Conservation (phyloP, 2,329 filamentous ascomycete species). For the Fusarium multiceps region DNA sequence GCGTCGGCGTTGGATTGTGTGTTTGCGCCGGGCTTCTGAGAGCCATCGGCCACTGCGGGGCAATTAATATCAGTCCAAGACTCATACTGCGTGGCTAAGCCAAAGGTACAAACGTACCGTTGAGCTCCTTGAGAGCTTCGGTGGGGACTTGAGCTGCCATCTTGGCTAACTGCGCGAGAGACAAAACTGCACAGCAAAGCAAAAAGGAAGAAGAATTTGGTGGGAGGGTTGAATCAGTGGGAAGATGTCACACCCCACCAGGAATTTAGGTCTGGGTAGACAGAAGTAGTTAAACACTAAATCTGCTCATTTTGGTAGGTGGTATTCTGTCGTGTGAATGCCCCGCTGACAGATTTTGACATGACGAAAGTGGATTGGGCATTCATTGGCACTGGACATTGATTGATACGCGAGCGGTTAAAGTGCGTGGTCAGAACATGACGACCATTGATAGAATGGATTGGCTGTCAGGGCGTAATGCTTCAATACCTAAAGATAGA, state of each 20-base stretch:
- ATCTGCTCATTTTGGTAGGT: accelerated
- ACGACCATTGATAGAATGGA: not conserved
- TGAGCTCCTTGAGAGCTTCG: constrained; percentile 59
- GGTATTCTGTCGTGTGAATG: constrained; percentile 10
- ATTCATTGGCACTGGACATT: constrained; percentile 8
- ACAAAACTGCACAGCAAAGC: constrained; percentile 19
- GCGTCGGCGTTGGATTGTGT: constrained; percentile 53
- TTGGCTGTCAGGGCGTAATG: not conserved
- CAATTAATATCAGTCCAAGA: constrained; percentile 14
- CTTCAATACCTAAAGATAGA: not conserved
- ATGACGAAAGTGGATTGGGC: constrained; percentile 40
- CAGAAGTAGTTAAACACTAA: constrained; percentile 28
- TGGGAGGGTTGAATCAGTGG: constrained; percentile 35
- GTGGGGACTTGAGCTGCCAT: constrained; percentile 58
- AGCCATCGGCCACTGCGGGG: constrained; percentile 55
- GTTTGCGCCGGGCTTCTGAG: constrained; percentile 55
- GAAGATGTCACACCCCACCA: constrained; percentile 44
- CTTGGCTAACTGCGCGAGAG: constrained; percentile 45
- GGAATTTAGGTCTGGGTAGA: constrained; percentile 20
- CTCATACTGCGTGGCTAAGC: not conserved
- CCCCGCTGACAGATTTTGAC: constrained; percentile 43
- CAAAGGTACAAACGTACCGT: constrained; percentile 46
- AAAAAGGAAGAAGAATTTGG: constrained; percentile 37
- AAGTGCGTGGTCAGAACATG: constrained; percentile 1
- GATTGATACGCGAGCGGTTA: constrained; percentile 16